phyloP scores from a whole-genome alignment of 805 yeast genomes.

The Ogataea philodendri region DNA sequence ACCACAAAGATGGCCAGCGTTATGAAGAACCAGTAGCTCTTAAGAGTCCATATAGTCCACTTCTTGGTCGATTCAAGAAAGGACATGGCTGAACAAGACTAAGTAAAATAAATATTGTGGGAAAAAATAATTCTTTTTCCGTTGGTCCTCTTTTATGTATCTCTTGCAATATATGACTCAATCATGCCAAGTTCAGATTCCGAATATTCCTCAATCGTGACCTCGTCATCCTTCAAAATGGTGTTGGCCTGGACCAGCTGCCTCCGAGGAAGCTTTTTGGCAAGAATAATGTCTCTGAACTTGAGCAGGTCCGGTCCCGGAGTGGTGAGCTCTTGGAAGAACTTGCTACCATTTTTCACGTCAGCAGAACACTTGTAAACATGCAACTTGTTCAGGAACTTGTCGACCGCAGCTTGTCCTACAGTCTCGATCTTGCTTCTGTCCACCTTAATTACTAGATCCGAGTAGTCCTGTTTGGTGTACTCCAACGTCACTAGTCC shows the following conservation, averaged over 20 bases:
- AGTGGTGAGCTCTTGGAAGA: constrained; percentile 65
- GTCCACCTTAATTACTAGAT: constrained; percentile 60
- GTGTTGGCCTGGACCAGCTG: constrained; percentile 86
- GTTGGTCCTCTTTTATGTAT: constrained; percentile 20
- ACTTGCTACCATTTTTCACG: constrained; percentile 57
- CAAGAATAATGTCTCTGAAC: constrained; percentile 65
- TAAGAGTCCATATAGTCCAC: constrained; percentile 11
- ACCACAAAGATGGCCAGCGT: constrained; percentile 70
- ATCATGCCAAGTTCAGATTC: constrained; percentile 77
- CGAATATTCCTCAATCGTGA: constrained; percentile 67
- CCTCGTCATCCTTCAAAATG: constrained; percentile 38
- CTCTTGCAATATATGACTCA: constrained; percentile 69
- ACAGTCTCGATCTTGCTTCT: constrained; percentile 58
- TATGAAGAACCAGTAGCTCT: constrained; percentile 71
- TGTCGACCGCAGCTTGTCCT: constrained; percentile 73
- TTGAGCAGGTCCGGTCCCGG: constrained; percentile 61
- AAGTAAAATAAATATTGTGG: not conserved
- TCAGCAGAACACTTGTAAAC: constrained; percentile 78
- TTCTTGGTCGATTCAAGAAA: constrained; percentile 4
- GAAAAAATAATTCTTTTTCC: constrained; percentile 2
- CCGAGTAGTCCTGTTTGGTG: constrained; percentile 49
- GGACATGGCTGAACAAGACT: too few species aligned
- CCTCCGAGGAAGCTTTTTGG: constrained; percentile 77
- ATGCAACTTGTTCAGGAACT: constrained; percentile 69
- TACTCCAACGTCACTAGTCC: constrained; percentile 55